Evolutionary conservation across 441 rosid species (phyloP), one percentile per base, ranked within the genome.

Genomic region (Raphanus hybrid): DNA sequence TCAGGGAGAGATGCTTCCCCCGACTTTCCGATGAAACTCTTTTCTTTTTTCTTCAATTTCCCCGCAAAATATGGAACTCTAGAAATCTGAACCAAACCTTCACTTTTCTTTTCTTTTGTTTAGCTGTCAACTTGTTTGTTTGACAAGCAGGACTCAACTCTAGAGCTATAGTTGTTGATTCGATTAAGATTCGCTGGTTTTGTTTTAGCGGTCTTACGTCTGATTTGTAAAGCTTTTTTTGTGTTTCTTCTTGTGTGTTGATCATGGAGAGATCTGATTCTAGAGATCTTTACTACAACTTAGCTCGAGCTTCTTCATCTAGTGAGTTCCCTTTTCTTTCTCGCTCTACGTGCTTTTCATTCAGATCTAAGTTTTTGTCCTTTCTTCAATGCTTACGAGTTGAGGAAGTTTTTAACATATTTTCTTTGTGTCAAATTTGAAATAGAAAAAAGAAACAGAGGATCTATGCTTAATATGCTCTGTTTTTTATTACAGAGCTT

Each of bases 21-120:
- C 75, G 29, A 14, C 41, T 20, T 67, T 39, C 69, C 37, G 9
- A 58, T 62, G 57, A 76, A 62, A 9, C 52, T 5, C 12, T 20
- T 2, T 15, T 7, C 6, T 0, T 54, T 66, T 2, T 11, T 7
- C 10, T 66, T 26, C 45, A 23, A 43, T 67, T 27, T 74, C 52
- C 74, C 79, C 79, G 69, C 75, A 71, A 35, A 70, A 74, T 75
- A 41, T 62, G 72, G 72, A 78, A 37, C 62, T 41, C 69, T 68
- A 69, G 34, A 20, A 3, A 43, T 58, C 58, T 70, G 4, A 63
- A 34, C 74, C 73, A 23, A 27, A 75, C 50, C n/a, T 5, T 12
- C 32, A 64, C 3, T 16, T 9, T 11, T 37, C 20, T 41, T 37
- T 48, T 4, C 2, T 52, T 54, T 12, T 55, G 50, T 52, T 50